Evolutionary conservation across 768 basidiomycete genomes (phyloP), one percentile per base, ranked within the genome.

Genomic region (Exsudoporus frostii): DNA sequence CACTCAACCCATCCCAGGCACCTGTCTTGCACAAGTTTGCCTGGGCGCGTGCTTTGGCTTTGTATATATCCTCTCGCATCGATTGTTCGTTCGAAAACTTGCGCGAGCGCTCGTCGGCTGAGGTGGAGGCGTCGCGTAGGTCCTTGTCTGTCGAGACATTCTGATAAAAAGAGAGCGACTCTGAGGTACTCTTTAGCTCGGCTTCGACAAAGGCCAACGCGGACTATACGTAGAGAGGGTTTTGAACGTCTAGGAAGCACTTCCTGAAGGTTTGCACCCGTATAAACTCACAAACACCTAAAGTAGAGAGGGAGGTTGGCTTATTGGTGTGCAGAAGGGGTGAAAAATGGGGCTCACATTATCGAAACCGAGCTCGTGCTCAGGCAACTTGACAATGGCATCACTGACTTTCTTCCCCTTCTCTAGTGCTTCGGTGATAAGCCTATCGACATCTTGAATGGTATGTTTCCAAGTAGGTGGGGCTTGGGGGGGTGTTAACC

Each of bases 31-130:
- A 80, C 60, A 89, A 71, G 62, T 89, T 86, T 70, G 81, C 78
- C 65, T 88, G 77, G 0, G 89, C 90, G 4, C 78, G 76, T 2
- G 79, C 70, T 69, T 88, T 86, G 29, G 87, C 85, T 34, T 79
- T 71, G 75, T 80, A 92, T 36, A 94, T 79, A 64, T 94, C 92
- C 37, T 87, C 65, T 9, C 90, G 82, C 87, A 92, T 91, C 5
- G 83, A 84, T 1, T 81, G 74, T 64, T 91, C 88, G 46, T 91
- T 86, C 32, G 72, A 74, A 61, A 82, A 92, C 54, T 90, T 82
- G 48, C 84, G 81, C 14, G 84, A 72, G 32, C 81, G 72, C 27
- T 79, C 77, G 63, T 92, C 86, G 1, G 86, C 86, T 29, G 77
- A 79, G 53, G 83, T 90, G 7, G 88, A 85, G 2, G 90, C 88